Conservation (phyloP, 2,329 filamentous ascomycete species). For the Colletotrichum sansevieriae region DNA sequence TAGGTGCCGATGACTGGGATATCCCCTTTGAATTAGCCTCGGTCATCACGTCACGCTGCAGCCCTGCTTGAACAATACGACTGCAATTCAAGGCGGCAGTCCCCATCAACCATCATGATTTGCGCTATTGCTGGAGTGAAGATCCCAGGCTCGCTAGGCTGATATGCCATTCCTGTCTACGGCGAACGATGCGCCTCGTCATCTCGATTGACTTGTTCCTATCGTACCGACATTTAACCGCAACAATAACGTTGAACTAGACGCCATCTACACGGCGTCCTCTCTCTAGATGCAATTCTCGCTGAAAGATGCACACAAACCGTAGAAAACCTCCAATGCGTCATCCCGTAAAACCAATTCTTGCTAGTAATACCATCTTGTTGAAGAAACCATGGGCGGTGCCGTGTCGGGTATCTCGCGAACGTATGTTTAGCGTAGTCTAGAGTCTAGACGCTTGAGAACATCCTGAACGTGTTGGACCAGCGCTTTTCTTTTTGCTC, state of each 20-base stretch:
- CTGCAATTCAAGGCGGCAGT: slow-evolving; percentile 12
- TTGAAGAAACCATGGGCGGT: slow-evolving; percentile 22
- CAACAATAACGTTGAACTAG: neutral
- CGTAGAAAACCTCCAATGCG: slow-evolving; percentile 20
- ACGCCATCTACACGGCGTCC: slow-evolving; percentile 12
- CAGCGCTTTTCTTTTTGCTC: slow-evolving; percentile 76
- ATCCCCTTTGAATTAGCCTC: slow-evolving; percentile 8
- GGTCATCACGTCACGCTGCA: slow-evolving; percentile 39
- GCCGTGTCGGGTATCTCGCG: slow-evolving; percentile 9
- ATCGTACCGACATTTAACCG: slow-evolving; percentile 21
- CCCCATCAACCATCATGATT: slow-evolving; percentile 22
- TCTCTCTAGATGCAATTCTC: slow-evolving; percentile 41
- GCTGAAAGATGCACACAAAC: slow-evolving; percentile 37
- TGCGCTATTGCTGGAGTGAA: slow-evolving; percentile 25
- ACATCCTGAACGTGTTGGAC: slow-evolving; percentile 79
- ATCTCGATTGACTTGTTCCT: neutral
- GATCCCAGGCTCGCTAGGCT: slow-evolving; percentile 26
- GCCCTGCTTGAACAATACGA: slow-evolving; percentile 26
- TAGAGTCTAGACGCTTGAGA: slow-evolving; percentile 73
- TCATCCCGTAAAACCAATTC: slow-evolving; percentile 14
- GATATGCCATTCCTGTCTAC: slow-evolving; percentile 30
- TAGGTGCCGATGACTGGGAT: neutral
- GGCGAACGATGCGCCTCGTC: slow-evolving; percentile 6
- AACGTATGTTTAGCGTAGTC: slow-evolving; percentile 10
- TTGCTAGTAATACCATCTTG: slow-evolving; percentile 25